Conservation (phyloP, 208 protist species). For the Leishmania guyanensis region DNA sequence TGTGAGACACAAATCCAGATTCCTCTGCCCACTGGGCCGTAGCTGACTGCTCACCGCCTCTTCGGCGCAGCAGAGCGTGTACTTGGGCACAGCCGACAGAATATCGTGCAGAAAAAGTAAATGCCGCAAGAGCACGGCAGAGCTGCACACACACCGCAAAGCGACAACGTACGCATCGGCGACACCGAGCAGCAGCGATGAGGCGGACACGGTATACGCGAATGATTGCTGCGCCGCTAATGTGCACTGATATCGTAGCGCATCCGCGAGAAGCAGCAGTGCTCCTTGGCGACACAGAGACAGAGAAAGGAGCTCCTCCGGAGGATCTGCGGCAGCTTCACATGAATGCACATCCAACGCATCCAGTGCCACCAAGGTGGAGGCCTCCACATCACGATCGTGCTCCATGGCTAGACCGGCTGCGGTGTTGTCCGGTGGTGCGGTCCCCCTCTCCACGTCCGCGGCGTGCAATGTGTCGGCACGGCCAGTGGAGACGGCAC, state of each 20-base stretch:
- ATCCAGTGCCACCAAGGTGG: slow-evolving; percentile 18
- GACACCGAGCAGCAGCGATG: slow-evolving; percentile 17
- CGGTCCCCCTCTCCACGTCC: slow-evolving; percentile 19
- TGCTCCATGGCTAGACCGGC: slow-evolving; percentile 20
- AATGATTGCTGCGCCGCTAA: not conserved
- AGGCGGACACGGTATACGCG: slow-evolving; percentile 14
- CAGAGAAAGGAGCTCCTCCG: not conserved
- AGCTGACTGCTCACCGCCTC: not conserved
- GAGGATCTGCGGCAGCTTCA: not conserved
- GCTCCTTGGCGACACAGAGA: slow-evolving; percentile 26
- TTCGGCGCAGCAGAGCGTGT: slow-evolving; percentile 21
- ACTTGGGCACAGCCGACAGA: slow-evolving; percentile 25
- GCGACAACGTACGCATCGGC: not conserved
- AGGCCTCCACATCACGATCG: slow-evolving; percentile 18
- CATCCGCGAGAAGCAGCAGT: slow-evolving; percentile 23
- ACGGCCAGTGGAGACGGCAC: not conserved
- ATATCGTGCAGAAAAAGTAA: slow-evolving; percentile 28
- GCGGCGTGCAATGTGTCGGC: not conserved
- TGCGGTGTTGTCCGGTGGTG: slow-evolving; percentile 13
- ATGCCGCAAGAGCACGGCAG: slow-evolving; percentile 23
- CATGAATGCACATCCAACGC: slow-evolving; percentile 1
- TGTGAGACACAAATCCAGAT: slow-evolving; percentile 18
- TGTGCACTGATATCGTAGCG: slow-evolving; percentile 1
- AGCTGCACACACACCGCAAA: slow-evolving; percentile 12
- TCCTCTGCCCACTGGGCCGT: not conserved